Base-by-base conservation (phyloP, 345 rosid genomes). In the Camelina neglecta region DNA sequence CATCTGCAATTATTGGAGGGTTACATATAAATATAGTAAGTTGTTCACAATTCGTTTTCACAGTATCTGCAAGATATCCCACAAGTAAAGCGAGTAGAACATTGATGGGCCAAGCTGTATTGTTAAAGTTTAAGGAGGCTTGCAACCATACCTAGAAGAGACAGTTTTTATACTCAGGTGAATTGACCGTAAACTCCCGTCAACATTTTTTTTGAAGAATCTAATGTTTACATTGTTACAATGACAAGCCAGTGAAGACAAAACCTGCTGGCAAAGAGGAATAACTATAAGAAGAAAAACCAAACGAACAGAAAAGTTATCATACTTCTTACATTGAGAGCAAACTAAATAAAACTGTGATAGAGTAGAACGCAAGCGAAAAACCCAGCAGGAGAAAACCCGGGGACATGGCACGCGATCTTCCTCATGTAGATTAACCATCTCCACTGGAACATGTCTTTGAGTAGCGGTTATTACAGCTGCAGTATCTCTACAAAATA, bases 341-440 rank as follows among this genome's bases (percentile, higher is more conserved):
- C 26, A 69, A 69, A 71, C 53, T 11, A 76, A 64, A 79, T 65
- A 69, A 82, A 76, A 76, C 74, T 84, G 79, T 82, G 79, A 83
- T 83, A 85, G 68, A 41, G 88, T 59, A 83, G 86, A 86, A 77
- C 84, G 73, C 64, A 78, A 47, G 81, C 72, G 38, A 66, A 69
- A 72, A 75, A 64, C 82, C 69, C 80, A 60, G 70, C n/a, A 70
- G 11, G 83, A 65, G 74, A 69, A 75, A 77, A 65, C 82, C 73
- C 81, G 18, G 73, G 11, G 51, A 50, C 42, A 60, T 75, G 60
- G 79, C 62, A 68, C 15, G 24, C 57, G 24, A 20, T 77, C 86
- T 65, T 71, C 54, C 61, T 56, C 67, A 57, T 49, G 65, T 57
- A 47, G 53, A 60, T 29, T 45, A 64, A 45, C 16, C 16, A 47